phyloP scores from a whole-genome alignment of 306 rosid species.

The Ormosia semicastrata region DNA sequence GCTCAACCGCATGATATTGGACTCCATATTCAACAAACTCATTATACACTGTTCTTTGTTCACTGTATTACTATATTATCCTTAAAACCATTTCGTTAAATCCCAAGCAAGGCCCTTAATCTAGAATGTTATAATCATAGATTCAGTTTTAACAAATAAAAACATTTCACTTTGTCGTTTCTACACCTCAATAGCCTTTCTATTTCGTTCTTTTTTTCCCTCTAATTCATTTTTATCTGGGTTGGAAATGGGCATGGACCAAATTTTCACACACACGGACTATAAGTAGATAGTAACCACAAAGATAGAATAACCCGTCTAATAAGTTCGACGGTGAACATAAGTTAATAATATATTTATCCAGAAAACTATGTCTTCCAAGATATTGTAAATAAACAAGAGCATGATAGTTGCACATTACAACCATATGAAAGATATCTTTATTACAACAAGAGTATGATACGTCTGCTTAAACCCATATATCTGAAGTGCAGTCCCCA shows the following conservation, averaged over 20 bases:
- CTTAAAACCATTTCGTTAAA: neutral
- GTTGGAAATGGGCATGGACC: no score
- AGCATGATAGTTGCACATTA: neutral
- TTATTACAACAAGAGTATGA: neutral
- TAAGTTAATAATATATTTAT: neutral
- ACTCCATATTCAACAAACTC: no score
- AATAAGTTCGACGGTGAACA: neutral
- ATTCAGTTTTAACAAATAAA: no score
- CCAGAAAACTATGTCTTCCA: neutral
- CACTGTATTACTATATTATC: neutral
- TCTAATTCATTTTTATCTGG: neutral
- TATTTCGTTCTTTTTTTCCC: no score
- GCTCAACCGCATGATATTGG: no score
- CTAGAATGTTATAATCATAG: neutral
- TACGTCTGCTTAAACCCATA: constrained; percentile 53
- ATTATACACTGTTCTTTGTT: neutral
- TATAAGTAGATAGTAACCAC: neutral
- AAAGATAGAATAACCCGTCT: neutral
- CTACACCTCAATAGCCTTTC: no score
- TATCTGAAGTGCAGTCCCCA: constrained; percentile 96
- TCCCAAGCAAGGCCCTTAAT: neutral
- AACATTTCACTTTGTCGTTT: neutral
- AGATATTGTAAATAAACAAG: neutral
- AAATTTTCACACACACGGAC: no score
- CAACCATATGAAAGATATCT: neutral